Conservation (phyloP, 2,329 filamentous ascomycete genomes). For the Diaporthe vaccinii region DNA sequence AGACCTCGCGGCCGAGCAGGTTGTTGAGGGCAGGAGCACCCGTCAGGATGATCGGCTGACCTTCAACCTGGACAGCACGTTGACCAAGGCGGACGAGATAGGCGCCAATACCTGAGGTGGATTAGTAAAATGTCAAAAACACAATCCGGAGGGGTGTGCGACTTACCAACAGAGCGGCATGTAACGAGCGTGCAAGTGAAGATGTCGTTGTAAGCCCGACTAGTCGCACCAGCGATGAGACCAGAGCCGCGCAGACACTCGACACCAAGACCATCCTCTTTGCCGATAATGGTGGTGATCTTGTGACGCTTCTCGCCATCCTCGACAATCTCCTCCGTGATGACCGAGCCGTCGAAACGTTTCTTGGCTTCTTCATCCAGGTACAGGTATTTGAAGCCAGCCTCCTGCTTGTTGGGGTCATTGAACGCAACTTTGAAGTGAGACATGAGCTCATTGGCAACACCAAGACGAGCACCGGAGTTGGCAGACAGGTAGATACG, state of each 20-base stretch:
- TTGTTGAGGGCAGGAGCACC: slow-evolving; percentile 99
- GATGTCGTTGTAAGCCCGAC: slow-evolving; percentile 97
- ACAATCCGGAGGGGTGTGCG: not conserved
- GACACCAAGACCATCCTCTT: slow-evolving; percentile 96
- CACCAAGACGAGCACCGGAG: slow-evolving; percentile 96
- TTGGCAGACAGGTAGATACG: slow-evolving; percentile 98
- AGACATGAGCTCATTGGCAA: slow-evolving; percentile 96
- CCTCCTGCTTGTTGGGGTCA: slow-evolving; percentile 81
- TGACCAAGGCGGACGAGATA: slow-evolving; percentile 98
- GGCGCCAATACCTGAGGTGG: slow-evolving; percentile 83
- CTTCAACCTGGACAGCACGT: slow-evolving; percentile 98
- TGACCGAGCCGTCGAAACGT: slow-evolving; percentile 86
- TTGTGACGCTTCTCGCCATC: slow-evolving; percentile 92
- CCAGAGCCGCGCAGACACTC: slow-evolving; percentile 97
- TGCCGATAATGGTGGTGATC: slow-evolving; percentile 93
- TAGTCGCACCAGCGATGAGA: slow-evolving; percentile 97
- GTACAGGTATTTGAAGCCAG: slow-evolving; percentile 98
- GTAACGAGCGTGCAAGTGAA: slow-evolving; percentile 98
- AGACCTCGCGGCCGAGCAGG: slow-evolving; percentile 96
- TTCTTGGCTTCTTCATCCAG: slow-evolving; percentile 88
- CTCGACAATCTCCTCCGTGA: slow-evolving; percentile 89
- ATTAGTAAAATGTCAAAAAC: slow-evolving; percentile 50
- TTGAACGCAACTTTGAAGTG: slow-evolving; percentile 99
- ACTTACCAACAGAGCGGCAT: slow-evolving; percentile 92
- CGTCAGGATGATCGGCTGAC: slow-evolving; percentile 98